Evolutionary conservation across 2,329 filamentous ascomycete species (phyloP).

Genomic region (Ustilaginoidea virens): DNA sequence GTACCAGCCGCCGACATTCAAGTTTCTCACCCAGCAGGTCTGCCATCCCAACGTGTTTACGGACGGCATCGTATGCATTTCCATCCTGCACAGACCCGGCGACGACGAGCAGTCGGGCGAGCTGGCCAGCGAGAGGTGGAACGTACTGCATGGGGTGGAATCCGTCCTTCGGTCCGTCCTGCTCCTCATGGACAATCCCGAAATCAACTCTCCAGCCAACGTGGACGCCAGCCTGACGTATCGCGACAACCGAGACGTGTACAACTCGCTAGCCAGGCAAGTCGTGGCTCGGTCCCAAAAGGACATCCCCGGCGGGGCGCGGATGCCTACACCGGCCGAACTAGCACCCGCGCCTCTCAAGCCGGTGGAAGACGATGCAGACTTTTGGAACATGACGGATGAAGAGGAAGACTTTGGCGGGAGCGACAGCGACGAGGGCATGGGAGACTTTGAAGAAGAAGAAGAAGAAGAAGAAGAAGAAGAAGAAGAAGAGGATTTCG

Average conservation of each 20-base stretch:
- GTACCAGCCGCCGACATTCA: conserved; percentile 76
- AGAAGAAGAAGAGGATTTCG: conserved; percentile 7
- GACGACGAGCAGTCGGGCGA: conserved; percentile 91
- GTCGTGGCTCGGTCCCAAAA: conserved; percentile 59
- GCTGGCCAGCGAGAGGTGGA: conserved; percentile 81
- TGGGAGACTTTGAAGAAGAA: conserved; percentile 43
- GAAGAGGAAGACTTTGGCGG: conserved; percentile 66
- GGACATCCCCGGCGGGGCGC: conserved; percentile 65
- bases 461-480: conserved; percentile 40
- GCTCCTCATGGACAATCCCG: conserved; percentile 81
- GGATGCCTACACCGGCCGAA: conserved; percentile 65
- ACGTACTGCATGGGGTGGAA: conserved; percentile 83
- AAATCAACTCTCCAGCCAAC: conserved; percentile 86
- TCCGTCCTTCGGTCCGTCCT: conserved; percentile 88
- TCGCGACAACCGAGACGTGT: conserved; percentile 54
- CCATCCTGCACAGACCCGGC: conserved; percentile 83
- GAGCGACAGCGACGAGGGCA: conserved; percentile 51
- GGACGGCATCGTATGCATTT: conserved; percentile 87
- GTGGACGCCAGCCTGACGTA: conserved; percentile 84
- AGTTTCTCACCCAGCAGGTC: conserved; percentile 58
- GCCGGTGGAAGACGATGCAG: conserved; percentile 50
- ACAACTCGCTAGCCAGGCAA: conserved; percentile 52
- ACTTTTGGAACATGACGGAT: conserved; percentile 69
- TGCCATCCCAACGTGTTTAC: conserved; percentile 90
- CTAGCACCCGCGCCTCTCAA: conserved; percentile 45